Evolutionary conservation across 768 basidiomycete genomes (phyloP).

Genomic region (Dacryopinax primogenitus): DNA sequence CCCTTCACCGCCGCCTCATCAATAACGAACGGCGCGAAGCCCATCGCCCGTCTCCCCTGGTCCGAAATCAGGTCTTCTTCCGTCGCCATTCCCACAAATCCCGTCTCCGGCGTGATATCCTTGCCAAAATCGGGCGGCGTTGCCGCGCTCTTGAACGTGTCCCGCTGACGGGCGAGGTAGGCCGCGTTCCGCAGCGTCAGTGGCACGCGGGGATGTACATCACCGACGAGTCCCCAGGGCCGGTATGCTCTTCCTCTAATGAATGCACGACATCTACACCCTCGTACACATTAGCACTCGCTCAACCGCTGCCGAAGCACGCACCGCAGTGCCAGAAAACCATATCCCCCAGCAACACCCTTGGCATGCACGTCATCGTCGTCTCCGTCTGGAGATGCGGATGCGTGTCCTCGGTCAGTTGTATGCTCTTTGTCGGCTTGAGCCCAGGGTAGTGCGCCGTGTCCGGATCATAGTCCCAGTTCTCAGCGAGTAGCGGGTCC

Average conservation of each 20-base stretch:
- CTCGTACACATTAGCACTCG: background rate
- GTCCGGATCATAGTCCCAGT: conserved; percentile 23
- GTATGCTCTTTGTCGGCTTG: conserved; percentile 22
- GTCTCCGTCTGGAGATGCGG: conserved; percentile 52
- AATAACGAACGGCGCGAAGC: conserved; percentile 25
- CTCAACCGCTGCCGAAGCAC: conserved; percentile 30
- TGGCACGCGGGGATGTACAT: conserved; percentile 72
- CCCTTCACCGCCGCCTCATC: background rate
- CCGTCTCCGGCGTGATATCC: conserved; percentile 22
- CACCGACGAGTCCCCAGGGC: conserved; percentile 30
- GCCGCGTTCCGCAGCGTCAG: conserved; percentile 45
- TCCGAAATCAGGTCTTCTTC: conserved; percentile 30
- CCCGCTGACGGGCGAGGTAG: conserved; percentile 51
- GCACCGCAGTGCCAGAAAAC: conserved; percentile 62
- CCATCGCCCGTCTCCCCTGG: conserved; percentile 35
- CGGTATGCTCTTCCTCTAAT: conserved; percentile 20
- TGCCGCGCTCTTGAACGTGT: conserved; percentile 44
- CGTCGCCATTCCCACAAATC: conserved; percentile 31
- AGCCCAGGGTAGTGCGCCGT: conserved; percentile 22
- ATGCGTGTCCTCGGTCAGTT: conserved; percentile 43
- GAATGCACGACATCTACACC: conserved; percentile 20
- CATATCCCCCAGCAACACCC: conserved; percentile 61
- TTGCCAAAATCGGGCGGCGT: conserved; percentile 58
- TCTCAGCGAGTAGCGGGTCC: conserved; percentile 16
- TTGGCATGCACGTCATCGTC: conserved; percentile 54